These are phyloP conservation scores for Eruca vesicaria DNA, from an alignment of 441 rosid genomes.

Conservation along the genomic window DNA sequence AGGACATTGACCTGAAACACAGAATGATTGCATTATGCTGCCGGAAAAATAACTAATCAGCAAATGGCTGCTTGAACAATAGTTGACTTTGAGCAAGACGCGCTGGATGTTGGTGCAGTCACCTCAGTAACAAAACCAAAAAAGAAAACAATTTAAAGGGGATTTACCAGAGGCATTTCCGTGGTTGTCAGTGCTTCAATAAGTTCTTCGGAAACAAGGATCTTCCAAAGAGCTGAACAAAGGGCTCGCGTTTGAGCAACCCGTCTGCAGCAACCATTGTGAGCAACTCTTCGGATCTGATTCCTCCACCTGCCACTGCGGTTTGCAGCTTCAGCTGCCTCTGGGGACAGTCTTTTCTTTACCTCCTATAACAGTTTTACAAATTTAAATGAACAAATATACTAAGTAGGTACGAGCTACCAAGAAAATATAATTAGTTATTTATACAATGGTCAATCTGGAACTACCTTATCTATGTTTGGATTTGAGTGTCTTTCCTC, in stretches of 20 bases:
- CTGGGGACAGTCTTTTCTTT: constrained; percentile 83
- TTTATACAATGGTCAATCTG: background rate
- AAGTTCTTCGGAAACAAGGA: constrained; percentile 81
- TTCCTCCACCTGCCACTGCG: constrained; percentile 94
- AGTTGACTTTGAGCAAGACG: background rate
- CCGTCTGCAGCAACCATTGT: constrained; percentile 95
- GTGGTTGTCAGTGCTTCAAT: constrained; percentile 57
- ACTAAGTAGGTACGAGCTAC: background rate
- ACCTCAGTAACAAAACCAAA: background rate
- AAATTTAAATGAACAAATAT: constrained; percentile 16
- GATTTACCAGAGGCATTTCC: constrained; percentile 88
- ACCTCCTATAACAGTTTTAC: constrained; percentile 65
- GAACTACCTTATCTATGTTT: constrained; percentile 84
- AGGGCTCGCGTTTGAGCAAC: constrained; percentile 88
- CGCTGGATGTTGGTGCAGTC: constrained; percentile 1
- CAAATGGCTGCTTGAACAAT: background rate
- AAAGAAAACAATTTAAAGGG: constrained; percentile 16
- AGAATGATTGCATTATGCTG: constrained; percentile 17
- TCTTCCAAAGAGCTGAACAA: constrained; percentile 84
- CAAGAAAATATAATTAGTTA: constrained; percentile 6
- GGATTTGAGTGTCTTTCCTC: constrained; percentile 91
- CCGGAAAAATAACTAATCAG: background rate
- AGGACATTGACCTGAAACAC: constrained; percentile 76
- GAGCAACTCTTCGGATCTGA: constrained; percentile 93
- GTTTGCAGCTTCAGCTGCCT: constrained; percentile 88